Base-by-base conservation (phyloP, 257 asterid species). In the Forsythia viridissima region DNA sequence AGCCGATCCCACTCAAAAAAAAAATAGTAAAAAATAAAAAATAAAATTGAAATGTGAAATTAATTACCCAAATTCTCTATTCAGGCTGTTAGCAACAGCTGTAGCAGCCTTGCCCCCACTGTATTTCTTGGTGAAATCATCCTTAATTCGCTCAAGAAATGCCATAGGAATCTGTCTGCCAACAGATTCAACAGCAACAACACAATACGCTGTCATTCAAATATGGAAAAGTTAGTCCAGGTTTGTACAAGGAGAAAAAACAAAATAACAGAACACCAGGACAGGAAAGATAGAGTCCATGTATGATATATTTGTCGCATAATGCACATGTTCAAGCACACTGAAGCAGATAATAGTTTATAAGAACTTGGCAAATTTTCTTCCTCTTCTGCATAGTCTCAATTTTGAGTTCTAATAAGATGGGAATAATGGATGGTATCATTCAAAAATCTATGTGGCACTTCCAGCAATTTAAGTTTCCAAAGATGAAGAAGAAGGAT, bases 51-150 rank as follows among this genome's bases (percentile, higher is more conserved):
- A 65, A 43, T 1, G 15, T 13, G 20, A 69, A 8, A 16, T 16
- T 20, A 55, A 63, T 78, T 89, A 94, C 98, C 97, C 98, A 75
- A 94, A 94, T 70, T 94, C 98, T 86, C 84, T 91, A 83, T 90
- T 94, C 65, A 94, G 86, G 82, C 97, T 86, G 77, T 84, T 89
- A 70, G 97, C 96, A 78, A 85, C 93, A 84, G 98, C 96, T 43
- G 98, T 94, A 69, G 97, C 97, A 76, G 98, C 97, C 84, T 94
- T 94, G 75, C 98, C 98, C 68, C 97, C 97, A 63, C 94, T 89
- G 76, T 94, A 92, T 85, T 90, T 92, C 96, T 92, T 94, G 77
- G 88, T 88, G 72, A 94, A 94, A 2, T 94, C 97, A 40, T 92
- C 98, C 89, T 92, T 94, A 43, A 86, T 89, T 70, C 96, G 84